Evolutionary conservation across 331 rosid genomes (phyloP).

Genomic region (Pyrus hybrid): DNA sequence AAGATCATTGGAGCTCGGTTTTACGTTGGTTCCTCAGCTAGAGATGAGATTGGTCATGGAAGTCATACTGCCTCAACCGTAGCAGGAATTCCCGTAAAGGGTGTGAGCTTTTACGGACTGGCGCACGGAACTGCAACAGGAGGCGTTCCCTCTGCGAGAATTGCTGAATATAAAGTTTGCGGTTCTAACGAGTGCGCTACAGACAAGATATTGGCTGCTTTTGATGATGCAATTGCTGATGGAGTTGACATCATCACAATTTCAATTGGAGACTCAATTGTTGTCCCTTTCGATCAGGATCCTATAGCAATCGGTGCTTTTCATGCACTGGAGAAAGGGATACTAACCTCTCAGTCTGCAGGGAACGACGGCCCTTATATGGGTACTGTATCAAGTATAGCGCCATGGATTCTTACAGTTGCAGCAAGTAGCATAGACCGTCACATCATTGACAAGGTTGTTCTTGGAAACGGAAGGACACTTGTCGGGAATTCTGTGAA

Average conservation of each 20-base stretch:
- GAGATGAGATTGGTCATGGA: conserved; percentile 23
- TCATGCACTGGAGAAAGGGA: conserved; percentile 30
- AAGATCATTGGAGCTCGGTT: conserved; percentile 26
- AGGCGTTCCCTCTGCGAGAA: conserved; percentile 30
- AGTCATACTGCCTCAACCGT: conserved; percentile 25
- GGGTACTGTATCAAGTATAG: neutral
- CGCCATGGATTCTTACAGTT: conserved; percentile 22
- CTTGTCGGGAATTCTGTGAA: conserved; percentile 8
- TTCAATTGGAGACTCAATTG: neutral
- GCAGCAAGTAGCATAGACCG: conserved; percentile 24
- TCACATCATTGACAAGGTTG: conserved; percentile 15
- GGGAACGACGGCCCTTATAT: conserved; percentile 18
- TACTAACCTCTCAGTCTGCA: conserved; percentile 18
- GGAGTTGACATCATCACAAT: conserved; percentile 25
- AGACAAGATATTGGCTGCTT: conserved; percentile 8
- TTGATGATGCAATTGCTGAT: conserved; percentile 38
- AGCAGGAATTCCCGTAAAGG: conserved; percentile 13
- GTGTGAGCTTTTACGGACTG: conserved; percentile 16
- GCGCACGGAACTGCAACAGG: conserved; percentile 32
- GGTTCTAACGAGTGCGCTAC: neutral
- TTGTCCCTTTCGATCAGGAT: neutral
- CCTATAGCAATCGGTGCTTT: conserved; percentile 28
- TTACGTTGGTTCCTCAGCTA: neutral
- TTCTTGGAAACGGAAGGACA: conserved; percentile 21
- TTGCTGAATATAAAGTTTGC: conserved; percentile 19